Conservation (phyloP, 441 rosid species). For the Euphorbia schlechtendalii region DNA sequence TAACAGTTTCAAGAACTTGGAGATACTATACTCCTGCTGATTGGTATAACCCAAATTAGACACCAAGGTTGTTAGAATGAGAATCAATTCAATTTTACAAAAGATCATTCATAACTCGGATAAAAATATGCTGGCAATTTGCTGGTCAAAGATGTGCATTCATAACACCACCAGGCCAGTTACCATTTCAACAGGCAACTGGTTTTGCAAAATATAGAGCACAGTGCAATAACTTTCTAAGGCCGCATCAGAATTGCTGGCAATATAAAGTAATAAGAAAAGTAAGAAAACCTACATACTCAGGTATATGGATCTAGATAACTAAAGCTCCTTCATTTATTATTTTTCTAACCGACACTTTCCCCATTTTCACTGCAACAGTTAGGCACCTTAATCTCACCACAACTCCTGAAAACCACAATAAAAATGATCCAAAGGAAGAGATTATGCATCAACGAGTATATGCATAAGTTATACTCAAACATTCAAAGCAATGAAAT, state of each 20-base stretch:
- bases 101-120: background rate
- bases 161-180: background rate
- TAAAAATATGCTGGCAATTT: background rate
- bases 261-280: background rate
- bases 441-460: background rate
- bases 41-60: background rate
- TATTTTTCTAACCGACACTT: conserved; percentile 27
- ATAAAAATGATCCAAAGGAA: background rate
- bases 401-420: conserved; percentile 56
- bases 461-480: background rate
- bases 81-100: background rate
- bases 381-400: conserved; percentile 72
- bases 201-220: background rate
- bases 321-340: conserved; percentile 6
- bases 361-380: conserved; percentile 77
- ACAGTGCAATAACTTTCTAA: conserved; percentile 4
- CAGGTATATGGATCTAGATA: background rate
- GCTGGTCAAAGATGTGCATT: background rate
- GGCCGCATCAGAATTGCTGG: conserved; percentile 1
- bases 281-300: conserved; percentile 1
- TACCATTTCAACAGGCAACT: conserved; percentile 1
- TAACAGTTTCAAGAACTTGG: background rate
- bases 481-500: background rate
- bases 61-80: background rate
- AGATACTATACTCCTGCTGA: background rate